Conservation (phyloP, 106 monocot species). For the Hemerocallis citrina region DNA sequence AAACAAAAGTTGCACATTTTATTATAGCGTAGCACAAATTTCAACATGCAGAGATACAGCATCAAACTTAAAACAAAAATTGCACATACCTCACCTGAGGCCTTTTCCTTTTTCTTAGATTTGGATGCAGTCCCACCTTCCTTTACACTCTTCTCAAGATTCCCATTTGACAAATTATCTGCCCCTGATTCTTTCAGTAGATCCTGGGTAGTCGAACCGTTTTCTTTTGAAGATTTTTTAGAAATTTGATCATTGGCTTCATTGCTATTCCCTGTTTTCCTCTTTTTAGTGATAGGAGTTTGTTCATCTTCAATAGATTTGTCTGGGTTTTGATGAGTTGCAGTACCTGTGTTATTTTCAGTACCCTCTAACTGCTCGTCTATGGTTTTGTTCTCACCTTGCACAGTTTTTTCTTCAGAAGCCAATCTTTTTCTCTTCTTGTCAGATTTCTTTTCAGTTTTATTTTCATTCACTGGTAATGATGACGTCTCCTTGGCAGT, state of each 20-base stretch:
- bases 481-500: constrained; percentile 2
- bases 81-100: constrained; percentile 37
- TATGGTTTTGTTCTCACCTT: constrained; percentile 10
- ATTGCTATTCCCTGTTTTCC: constrained; percentile 18
- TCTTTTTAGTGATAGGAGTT: constrained; percentile 11
- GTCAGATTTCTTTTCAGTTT: constrained; percentile 23
- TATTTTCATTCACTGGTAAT: constrained; percentile 4
- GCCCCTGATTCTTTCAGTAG: constrained; percentile 1
- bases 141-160: constrained; percentile 3
- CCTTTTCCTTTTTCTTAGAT: constrained; percentile 33
- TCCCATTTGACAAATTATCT: constrained; percentile 10
- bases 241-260: neutral
- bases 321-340: neutral
- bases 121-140: constrained; percentile 16
- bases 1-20: neutral
- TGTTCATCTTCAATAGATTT: neutral
- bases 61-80: neutral
- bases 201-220: constrained; percentile 1
- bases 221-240: neutral
- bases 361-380: neutral
- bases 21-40: neutral
- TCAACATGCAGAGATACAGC: neutral
- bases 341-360: constrained; percentile 12
- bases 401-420: constrained; percentile 15
- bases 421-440: constrained; percentile 45